Base-by-base conservation (phyloP, 2,329 filamentous ascomycete genomes). In the Nannizzia gypsea region DNA sequence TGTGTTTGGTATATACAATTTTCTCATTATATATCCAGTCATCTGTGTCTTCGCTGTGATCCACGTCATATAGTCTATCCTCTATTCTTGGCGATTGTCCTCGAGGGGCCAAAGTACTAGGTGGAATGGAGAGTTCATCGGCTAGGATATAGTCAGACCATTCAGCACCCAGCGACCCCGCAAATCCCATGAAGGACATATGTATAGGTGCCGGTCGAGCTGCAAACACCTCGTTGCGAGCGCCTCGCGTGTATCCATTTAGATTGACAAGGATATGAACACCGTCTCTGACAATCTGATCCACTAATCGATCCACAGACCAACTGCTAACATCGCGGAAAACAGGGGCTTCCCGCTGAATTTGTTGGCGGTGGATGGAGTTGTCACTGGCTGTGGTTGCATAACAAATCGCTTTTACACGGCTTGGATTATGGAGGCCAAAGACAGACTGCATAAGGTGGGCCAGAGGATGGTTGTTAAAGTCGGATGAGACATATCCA, bases 151-250 rank as follows among this genome's bases (percentile, higher is more conserved):
- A 99, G 71, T 99, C 93, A 67, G 93, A 99, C 93, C 93, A 99
- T 70, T 99, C 93, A 2, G 93, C 93, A 4, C 93, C 93, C 0
- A 99, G 77, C 0, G 92, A 96, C 8, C 93, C 93, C 0, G 93
- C 93, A 70, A 99, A 99, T 0, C 93, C 93, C 93, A 99, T 99
- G 69, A 99, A 99, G 0, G 93, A 96, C 93, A 99, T 99, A 66
- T 99, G 93, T 48, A 99, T 90, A 0, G 93, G 93, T 1, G 91
- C 90, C 15, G 93, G 90, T 26, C 95, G 84, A 22, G 93, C 93
- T 22, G 93, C 93, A 71, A 99, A 99, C 3, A 99, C 87, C 70
- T 99, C 93, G 67, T 99, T 99, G 24, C 91, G 84, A n/a, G 93
- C 93, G 31, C 93, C 93, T 59, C 93, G 83, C 0, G 93, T 99